Percentiles rank a stretch among this genome's conserved stretches.
Conservation (phyloP, 306 rosid genomes). For the Prosopis cineraria region DNA sequence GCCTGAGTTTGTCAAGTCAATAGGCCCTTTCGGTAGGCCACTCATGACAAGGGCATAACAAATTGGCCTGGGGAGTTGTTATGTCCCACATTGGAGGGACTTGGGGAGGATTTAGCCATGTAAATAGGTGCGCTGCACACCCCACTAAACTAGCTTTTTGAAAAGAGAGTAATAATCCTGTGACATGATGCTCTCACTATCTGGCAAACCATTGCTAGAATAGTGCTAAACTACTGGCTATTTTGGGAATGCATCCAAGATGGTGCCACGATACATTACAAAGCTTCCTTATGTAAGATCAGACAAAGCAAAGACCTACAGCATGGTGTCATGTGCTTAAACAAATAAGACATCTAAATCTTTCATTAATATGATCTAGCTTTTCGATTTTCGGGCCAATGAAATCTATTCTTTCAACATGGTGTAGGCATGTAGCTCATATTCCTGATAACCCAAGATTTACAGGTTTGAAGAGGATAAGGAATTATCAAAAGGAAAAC, state of each 20-base stretch:
- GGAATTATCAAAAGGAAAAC: background rate
- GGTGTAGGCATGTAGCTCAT: background rate
- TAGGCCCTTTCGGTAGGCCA: too few relatives aligned
- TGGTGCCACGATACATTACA: background rate
- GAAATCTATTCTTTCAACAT: background rate
- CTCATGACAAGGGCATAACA: too few relatives aligned
- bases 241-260: background rate
- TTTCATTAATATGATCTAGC: background rate
- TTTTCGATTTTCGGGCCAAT: background rate
- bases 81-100: too few relatives aligned
- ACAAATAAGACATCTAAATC: background rate
- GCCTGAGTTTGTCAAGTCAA: too few relatives aligned
- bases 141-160: too few relatives aligned
- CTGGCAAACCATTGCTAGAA: background rate
- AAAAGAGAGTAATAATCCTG: too few relatives aligned
- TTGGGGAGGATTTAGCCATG: too few relatives aligned
- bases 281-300: background rate
- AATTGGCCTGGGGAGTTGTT: too few relatives aligned
- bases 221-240: background rate
- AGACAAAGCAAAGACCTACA: background rate
- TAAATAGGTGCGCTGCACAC: too few relatives aligned
- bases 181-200: too few relatives aligned
- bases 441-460: background rate
- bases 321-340: background rate
- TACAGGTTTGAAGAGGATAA: background rate